Evolutionary conservation across 768 basidiomycete species (phyloP).

Genomic region (Phylloporus rhodoxanthus): DNA sequence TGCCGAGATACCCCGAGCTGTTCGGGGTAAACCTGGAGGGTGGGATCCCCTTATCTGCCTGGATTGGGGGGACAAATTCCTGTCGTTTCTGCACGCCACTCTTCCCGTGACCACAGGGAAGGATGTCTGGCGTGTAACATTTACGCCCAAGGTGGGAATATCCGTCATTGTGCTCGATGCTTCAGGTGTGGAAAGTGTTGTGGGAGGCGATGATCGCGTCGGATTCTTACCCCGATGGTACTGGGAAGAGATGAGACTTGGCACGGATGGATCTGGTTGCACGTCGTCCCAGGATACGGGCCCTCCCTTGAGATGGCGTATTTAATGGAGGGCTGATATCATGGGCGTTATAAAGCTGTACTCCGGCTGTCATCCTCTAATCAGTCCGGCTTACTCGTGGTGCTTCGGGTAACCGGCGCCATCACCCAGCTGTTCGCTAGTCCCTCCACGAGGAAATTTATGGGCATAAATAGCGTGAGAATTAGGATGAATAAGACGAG

Average conservation of each 20-base stretch:
- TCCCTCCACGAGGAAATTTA: not conserved
- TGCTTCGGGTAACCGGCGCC: conserved; percentile 15
- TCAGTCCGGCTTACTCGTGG: conserved; percentile 22
- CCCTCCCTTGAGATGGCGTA: conserved; percentile 18
- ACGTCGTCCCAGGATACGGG: conserved; percentile 8
- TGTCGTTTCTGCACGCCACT: conserved; percentile 47
- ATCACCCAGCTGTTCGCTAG: conserved; percentile 6
- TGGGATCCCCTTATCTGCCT: conserved; percentile 79
- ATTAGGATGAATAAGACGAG: conserved; percentile 33
- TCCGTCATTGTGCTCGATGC: conserved; percentile 43
- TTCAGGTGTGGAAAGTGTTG: conserved; percentile 50
- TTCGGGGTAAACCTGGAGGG: conserved; percentile 64
- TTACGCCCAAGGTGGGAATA: conserved; percentile 56
- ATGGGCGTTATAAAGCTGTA: conserved; percentile 14
- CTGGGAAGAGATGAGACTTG: conserved; percentile 32
- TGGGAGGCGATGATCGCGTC: conserved; percentile 61
- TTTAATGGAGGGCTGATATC: conserved; percentile 19
- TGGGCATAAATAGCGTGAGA: conserved; percentile 27
- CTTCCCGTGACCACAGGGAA: conserved; percentile 22
- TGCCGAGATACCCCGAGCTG: conserved; percentile 68
- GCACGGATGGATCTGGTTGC: conserved; percentile 2
- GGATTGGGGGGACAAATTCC: conserved; percentile 62
- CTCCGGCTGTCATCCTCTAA: conserved; percentile 18
- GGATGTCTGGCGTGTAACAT: conserved; percentile 67
- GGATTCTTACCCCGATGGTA: conserved; percentile 80